These are phyloP conservation scores for Myxozyma kluyveri DNA, from an alignment of 805 yeast genomes.

Conservation along the genomic window DNA sequence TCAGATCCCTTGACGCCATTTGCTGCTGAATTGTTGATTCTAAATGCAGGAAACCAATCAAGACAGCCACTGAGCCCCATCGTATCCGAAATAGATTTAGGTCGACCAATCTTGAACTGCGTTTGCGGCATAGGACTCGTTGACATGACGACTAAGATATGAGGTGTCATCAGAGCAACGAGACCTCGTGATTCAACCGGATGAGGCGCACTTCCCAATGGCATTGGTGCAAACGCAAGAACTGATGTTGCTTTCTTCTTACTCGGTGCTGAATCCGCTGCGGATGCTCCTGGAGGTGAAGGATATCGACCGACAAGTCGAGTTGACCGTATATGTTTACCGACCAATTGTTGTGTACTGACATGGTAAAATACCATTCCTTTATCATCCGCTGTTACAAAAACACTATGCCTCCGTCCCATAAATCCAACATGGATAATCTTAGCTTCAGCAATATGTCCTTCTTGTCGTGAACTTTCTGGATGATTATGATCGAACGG, in stretches of 20 bases:
- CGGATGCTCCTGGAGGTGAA: constrained; percentile 29
- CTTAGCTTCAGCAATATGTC: constrained; percentile 42
- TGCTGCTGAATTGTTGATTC: no score
- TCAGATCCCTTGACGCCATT: neutral
- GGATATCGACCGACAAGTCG: constrained; percentile 54
- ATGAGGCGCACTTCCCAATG: constrained; percentile 56
- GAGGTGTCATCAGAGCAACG: constrained; percentile 57
- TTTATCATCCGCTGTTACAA: constrained; percentile 53
- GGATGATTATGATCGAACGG: constrained; percentile 31
- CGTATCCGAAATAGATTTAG: constrained; percentile 41
- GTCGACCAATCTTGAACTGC: constrained; percentile 53
- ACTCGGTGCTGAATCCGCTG: constrained; percentile 1
- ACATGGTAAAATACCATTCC: constrained; percentile 66
- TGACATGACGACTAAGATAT: constrained; percentile 52
- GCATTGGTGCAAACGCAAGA: constrained; percentile 51
- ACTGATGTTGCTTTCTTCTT: constrained; percentile 36
- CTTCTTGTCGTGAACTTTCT: constrained; percentile 33
- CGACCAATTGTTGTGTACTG: constrained; percentile 57
- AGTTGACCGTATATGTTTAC: constrained; percentile 48
- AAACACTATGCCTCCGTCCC: constrained; percentile 53
- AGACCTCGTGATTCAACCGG: constrained; percentile 58
- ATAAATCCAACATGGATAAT: constrained; percentile 50
- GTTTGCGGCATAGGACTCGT: constrained; percentile 51
- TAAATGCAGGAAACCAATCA: constrained; percentile 62
- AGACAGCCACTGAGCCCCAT: constrained; percentile 45